Evolutionary conservation across 495 filamentous ascomycete species (phyloP).

Genomic region (Niebla homalea): DNA sequence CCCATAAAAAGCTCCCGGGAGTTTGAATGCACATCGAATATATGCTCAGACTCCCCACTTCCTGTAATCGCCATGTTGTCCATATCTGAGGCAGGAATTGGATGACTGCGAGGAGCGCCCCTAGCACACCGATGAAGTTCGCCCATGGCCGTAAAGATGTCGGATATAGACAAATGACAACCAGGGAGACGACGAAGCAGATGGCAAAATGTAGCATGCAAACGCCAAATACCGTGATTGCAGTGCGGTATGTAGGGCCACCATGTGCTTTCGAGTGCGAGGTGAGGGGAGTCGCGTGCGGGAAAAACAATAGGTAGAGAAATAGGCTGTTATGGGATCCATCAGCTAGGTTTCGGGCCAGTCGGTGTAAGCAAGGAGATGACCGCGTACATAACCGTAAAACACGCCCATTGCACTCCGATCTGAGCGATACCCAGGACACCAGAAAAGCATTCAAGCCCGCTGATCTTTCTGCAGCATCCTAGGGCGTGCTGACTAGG

Average conservation of each 20-base stretch:
- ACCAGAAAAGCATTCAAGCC: constrained; percentile 71
- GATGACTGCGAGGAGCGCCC: constrained; percentile 64
- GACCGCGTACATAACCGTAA: constrained; percentile 66
- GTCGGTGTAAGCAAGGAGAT: neutral
- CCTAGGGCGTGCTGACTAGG: constrained; percentile 61
- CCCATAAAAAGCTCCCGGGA: constrained; percentile 80
- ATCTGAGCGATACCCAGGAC: constrained; percentile 81
- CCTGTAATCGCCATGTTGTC: constrained; percentile 71
- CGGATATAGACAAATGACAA: constrained; percentile 45
- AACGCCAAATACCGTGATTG: constrained; percentile 52
- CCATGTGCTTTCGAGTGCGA: constrained; percentile 17
- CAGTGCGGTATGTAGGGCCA: constrained; percentile 57
- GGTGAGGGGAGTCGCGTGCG: constrained; percentile 42
- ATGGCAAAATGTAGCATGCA: constrained; percentile 59
- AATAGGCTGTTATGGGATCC: constrained; percentile 41
- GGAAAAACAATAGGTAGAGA: constrained; percentile 79
- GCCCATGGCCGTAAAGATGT: constrained; percentile 58
- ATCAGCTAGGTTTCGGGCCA: neutral
- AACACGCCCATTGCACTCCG: constrained; percentile 81
- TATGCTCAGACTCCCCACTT: constrained; percentile 80
- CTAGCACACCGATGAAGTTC: constrained; percentile 64
- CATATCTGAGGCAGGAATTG: constrained; percentile 94
- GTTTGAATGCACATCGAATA: constrained; percentile 99
- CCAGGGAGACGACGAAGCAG: constrained; percentile 50
- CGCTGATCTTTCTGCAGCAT: constrained; percentile 70